A percentile compares a stretch with the other conserved stretches of the same genome.
Conservation (phyloP, 2,329 filamentous ascomycete genomes). For the Fusarium graminum region DNA sequence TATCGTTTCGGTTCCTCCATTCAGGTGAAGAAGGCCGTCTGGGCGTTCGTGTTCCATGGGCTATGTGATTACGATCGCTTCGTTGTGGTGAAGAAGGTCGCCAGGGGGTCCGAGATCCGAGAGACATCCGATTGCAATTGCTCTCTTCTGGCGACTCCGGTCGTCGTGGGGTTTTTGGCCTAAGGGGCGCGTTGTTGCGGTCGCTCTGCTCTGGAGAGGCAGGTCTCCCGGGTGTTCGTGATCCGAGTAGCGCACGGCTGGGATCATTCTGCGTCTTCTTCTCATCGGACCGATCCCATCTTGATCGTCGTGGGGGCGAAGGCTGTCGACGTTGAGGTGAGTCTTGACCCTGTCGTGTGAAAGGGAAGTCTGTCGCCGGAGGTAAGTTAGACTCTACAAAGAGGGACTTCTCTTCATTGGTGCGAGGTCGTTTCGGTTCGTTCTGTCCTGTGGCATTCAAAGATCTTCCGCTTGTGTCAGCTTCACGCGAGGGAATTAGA, state of each 20-base stretch:
- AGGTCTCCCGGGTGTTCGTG: no score
- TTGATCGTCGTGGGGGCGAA: not conserved
- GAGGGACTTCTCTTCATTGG: rapidly evolving
- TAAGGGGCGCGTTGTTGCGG: no score
- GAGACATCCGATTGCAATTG: no score
- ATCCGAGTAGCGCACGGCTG: no score
- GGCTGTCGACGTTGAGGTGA: not conserved
- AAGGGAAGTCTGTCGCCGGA: not conserved
- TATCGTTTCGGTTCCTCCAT: not conserved
- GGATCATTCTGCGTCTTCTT: not conserved
- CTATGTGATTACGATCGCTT: no score
- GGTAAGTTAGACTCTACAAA: not conserved
- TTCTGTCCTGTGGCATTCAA: not conserved
- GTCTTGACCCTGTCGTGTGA: not conserved
- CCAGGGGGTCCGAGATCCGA: no score
- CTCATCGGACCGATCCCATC: not conserved
- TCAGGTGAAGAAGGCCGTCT: not conserved
- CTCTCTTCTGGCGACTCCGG: no score
- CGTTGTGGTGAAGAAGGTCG: no score
- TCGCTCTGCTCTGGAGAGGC: no score
- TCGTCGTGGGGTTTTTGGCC: no score
- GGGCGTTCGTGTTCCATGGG: not conserved
- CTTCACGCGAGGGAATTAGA: not conserved
- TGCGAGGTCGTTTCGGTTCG: conserved; percentile 1
- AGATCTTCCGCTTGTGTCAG: not conserved